phyloP scores from a whole-genome alignment of 2,329 filamentous ascomycete genomes.

The Didymella sp. region DNA sequence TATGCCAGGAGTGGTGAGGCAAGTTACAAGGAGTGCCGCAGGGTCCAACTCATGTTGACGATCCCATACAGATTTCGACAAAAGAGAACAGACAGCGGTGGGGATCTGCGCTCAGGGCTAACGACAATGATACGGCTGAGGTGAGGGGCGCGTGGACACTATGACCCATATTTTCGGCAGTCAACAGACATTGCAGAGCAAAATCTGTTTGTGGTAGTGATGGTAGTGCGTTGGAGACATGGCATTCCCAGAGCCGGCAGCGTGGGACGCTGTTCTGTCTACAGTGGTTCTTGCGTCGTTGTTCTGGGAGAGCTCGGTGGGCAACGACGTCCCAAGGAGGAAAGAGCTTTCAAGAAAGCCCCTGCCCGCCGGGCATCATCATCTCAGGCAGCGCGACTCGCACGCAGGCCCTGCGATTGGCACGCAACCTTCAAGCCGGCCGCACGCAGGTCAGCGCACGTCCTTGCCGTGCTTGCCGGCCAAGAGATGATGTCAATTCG shows the following conservation, averaged over 20 bases:
- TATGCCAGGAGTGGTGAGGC: constrained; percentile 4
- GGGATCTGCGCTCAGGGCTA: constrained; percentile 33
- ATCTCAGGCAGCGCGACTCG: constrained; percentile 1
- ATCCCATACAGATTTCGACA: constrained; percentile 32
- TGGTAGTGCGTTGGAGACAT: neutral
- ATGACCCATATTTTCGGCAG: constrained; percentile 19
- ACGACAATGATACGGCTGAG: constrained; percentile 23
- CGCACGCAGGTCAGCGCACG: neutral
- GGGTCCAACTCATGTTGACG: constrained; percentile 37
- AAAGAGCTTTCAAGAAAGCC: neutral
- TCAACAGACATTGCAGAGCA: constrained; percentile 9
- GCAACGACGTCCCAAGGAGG: constrained; percentile 6
- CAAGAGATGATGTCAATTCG: constrained; percentile 16
- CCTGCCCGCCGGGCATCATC: constrained; percentile 3
- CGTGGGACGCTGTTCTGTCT: neutral
- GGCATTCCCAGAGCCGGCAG: neutral
- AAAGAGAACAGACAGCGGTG: constrained; percentile 25
- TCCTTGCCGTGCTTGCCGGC: neutral
- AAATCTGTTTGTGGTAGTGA: constrained; percentile 5
- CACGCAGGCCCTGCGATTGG: constrained; percentile 7
- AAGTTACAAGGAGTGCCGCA: constrained; percentile 29
- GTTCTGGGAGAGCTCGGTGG: constrained; percentile 4
- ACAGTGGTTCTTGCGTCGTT: neutral
- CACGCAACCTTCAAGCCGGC: neutral
- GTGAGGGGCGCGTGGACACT: constrained; percentile 24